phyloP scores from a whole-genome alignment of 768 basidiomycete genomes.

The Psilocybe cubensis region DNA sequence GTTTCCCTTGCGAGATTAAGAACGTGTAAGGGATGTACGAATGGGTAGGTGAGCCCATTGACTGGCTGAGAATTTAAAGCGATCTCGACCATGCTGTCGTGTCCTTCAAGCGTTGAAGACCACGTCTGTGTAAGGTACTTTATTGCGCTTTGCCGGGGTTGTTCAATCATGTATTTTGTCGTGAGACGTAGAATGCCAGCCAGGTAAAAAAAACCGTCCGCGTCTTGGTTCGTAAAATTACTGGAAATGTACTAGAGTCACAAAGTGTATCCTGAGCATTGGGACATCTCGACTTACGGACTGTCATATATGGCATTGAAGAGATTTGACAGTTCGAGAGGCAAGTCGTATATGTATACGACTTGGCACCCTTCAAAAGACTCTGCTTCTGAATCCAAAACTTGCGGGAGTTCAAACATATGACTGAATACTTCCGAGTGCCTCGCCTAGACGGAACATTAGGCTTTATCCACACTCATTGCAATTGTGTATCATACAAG shows the following conservation, averaged over 20 bases:
- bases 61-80: conserved; percentile 46
- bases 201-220: conserved; percentile 59
- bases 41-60: conserved; percentile 55
- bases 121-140: conserved; percentile 51
- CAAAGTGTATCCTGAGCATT: not conserved
- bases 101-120: conserved; percentile 55
- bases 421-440: conserved; percentile 61
- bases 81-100: conserved; percentile 57
- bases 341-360: conserved; percentile 55
- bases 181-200: conserved; percentile 60
- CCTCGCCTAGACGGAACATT: conserved; percentile 35
- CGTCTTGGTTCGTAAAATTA: conserved; percentile 38
- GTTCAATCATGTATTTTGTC: conserved; percentile 61
- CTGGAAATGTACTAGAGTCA: conserved; percentile 22
- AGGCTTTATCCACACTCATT: not conserved
- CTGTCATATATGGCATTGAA: conserved; percentile 62
- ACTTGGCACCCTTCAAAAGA: conserved; percentile 51
- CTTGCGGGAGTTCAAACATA: conserved; percentile 56
- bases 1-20: conserved; percentile 58
- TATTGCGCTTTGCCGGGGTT: conserved; percentile 56
- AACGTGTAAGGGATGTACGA: conserved; percentile 60
- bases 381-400: conserved; percentile 31
- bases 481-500: conserved; percentile 28
- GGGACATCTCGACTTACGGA: conserved; percentile 39
- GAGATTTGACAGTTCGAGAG: conserved; percentile 50